A percentile compares a stretch with the other conserved stretches of the same genome.
These are phyloP conservation scores for Claviceps pusilla DNA, from an alignment of 2,329 filamentous ascomycete genomes.

Conservation along the genomic window DNA sequence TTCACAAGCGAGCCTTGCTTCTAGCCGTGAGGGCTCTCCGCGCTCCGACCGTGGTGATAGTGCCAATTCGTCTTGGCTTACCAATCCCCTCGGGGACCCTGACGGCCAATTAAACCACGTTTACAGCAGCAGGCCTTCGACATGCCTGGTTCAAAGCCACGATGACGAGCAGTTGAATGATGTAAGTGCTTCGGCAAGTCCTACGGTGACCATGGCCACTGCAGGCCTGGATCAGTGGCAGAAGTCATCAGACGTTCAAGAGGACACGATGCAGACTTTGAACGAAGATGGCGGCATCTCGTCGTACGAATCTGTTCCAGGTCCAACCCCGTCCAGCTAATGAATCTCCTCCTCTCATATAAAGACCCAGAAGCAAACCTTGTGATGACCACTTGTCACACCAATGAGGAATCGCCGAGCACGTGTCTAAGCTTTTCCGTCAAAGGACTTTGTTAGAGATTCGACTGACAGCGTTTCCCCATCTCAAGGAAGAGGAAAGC, in stretches of 20 bases:
- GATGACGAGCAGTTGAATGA: slow-evolving; percentile 31
- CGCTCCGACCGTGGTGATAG: slow-evolving; percentile 34
- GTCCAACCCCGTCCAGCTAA: background rate
- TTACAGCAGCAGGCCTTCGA: slow-evolving; percentile 34
- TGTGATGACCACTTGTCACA: background rate
- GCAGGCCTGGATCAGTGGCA: slow-evolving; percentile 8
- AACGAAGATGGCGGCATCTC: background rate
- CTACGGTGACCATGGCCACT: slow-evolving; percentile 32
- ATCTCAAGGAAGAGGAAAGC: slow-evolving; percentile 47
- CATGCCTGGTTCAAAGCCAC: slow-evolving; percentile 32
- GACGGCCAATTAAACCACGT: background rate
- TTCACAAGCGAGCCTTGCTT: slow-evolving; percentile 57
- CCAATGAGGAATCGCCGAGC: slow-evolving; percentile 6
- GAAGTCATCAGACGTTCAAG: background rate
- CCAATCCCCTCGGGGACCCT: slow-evolving; percentile 3
- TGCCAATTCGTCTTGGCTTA: slow-evolving; percentile 1
- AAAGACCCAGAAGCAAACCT: background rate
- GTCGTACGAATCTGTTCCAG: background rate
- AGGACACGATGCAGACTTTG: background rate
- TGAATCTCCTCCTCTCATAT: background rate
- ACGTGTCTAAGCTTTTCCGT: slow-evolving; percentile 4
- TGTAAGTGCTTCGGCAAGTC: slow-evolving; percentile 32
- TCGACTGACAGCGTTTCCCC: slow-evolving; percentile 55
- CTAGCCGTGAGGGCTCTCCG: slow-evolving; percentile 36
- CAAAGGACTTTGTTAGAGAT: background rate